Evolutionary conservation across 1,139 yeast genomes (phyloP), one percentile per base, ranked within the genome.

Genomic region (Wickerhamiella pararugosa): DNA sequence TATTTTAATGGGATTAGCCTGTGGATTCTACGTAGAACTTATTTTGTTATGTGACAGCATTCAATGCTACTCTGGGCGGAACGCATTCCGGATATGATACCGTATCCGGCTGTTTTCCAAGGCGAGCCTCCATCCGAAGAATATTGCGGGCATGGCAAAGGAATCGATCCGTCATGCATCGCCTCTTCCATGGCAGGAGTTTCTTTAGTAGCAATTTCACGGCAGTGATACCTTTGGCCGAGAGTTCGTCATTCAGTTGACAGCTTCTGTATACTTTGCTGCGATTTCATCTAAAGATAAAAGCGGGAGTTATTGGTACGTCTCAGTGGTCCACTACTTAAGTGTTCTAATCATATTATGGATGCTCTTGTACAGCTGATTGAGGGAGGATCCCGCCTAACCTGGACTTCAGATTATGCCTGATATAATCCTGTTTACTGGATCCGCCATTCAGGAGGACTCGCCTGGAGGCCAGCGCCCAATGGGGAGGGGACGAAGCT

Each of bases 1-100:
- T 2, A 25, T 2, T 9, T 8, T 28, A n/a, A 36, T 6, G n/a
- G 42, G 42, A 6, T 8, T 40, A 5, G 35, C 43, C 15, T n/a
- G 35, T 7, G 36, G 36, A 4, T 54, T 43, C 47, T 57, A 51
- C 42, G 43, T 58, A 29, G 56, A 60, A n/a, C n/a, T n/a, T n/a
- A 48, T 64, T 63, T 47, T 64, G 66, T 6, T 63, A 61, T 47
- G 47, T 63, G 21, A 51, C 55, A 29, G 64, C 67, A 5, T 43
- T 49, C 25, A 52, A 82, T 11, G 79, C 95, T 2, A 84, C 95
- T 29, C 76, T 86, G 44, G 87, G 95, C 2, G 96, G 96, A 8
- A 79, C 83, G 66, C 76, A 86, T 77, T 87, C 87, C 60, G 97
- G 97, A 52, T 87, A 86, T 58, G 97, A 87, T 60, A 84, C 87